These are phyloP conservation scores for Apium graveolens DNA, from an alignment of 129 eudicot species.

Conservation along the genomic window DNA sequence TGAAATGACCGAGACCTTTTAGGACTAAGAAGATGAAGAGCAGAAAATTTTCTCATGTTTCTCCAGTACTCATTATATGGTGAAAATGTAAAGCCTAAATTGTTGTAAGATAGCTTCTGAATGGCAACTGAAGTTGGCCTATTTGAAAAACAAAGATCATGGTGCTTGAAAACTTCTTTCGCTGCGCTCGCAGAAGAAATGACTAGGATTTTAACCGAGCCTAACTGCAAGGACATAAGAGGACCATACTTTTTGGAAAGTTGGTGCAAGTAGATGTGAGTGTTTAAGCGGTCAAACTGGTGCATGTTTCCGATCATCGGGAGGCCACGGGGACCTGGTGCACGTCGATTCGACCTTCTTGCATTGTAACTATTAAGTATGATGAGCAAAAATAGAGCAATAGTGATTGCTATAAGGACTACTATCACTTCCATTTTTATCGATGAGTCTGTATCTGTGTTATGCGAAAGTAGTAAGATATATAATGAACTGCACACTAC, in stretches of 20 bases:
- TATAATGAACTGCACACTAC: neutral
- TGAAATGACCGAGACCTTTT: constrained; percentile 12
- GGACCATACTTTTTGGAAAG: constrained; percentile 20
- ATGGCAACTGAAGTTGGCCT: neutral
- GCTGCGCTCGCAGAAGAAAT: neutral
- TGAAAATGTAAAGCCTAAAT: constrained; percentile 8
- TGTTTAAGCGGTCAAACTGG: constrained; percentile 3
- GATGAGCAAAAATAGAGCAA: neutral
- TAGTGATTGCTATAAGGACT: neutral
- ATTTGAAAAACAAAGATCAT: constrained; percentile 10
- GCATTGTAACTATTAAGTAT: neutral
- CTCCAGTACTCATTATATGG: constrained; percentile 12
- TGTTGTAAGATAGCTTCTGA: constrained; percentile 17
- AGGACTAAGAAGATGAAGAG: constrained; percentile 11
- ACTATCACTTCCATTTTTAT: neutral
- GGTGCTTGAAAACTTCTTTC: neutral
- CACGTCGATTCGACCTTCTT: neutral
- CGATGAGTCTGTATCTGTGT: neutral
- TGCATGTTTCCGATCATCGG: constrained; percentile 11
- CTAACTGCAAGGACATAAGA: constrained; percentile 12
- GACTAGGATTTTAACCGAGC: constrained; percentile 6
- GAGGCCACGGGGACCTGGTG: neutral
- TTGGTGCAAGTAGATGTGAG: neutral
- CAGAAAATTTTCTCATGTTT: constrained; percentile 9
- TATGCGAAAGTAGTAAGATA: neutral